Percentiles rank a stretch among this genome's conserved stretches.
Evolutionary conservation across 2,329 filamentous ascomycete species (phyloP).

Genomic region (Cytospora piceicola): DNA sequence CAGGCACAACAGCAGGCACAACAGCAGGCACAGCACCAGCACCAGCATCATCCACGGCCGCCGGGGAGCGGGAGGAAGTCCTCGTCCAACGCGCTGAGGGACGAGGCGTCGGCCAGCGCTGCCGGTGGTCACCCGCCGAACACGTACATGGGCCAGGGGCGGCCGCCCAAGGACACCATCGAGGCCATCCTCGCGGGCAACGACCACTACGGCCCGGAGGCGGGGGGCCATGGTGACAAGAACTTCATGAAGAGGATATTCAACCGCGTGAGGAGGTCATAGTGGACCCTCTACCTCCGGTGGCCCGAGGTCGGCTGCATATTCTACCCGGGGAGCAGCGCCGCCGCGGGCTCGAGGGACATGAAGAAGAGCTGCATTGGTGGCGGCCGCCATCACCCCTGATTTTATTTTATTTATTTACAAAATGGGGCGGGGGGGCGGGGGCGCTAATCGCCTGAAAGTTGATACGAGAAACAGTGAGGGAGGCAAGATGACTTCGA

Average conservation of each 20-base stretch:
- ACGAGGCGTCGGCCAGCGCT: conserved; percentile 31
- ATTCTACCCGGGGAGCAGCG: background rate
- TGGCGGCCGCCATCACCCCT: background rate
- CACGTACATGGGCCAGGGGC: conserved; percentile 39
- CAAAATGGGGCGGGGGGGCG: too few species aligned
- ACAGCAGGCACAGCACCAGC: background rate
- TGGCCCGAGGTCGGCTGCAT: conserved; percentile 16
- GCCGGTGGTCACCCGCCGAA: conserved; percentile 41
- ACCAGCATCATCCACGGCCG: conserved; percentile 38
- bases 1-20: conserved; percentile 42
- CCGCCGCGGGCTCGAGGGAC: background rate
- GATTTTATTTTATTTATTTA: too few species aligned
- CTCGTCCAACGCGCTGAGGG: conserved; percentile 42
- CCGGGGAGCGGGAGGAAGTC: conserved; percentile 53
- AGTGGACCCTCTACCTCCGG: conserved; percentile 28
- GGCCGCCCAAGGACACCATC: conserved; percentile 55
- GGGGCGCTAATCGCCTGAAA: too few species aligned
- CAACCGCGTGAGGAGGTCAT: conserved; percentile 60
- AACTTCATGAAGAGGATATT: conserved; percentile 66
- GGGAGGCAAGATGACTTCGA: background rate
- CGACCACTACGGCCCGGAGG: conserved; percentile 52
- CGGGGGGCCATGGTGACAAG: conserved; percentile 50
- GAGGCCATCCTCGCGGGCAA: conserved; percentile 58
- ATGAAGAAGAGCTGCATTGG: background rate
- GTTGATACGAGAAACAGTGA: background rate